These are phyloP conservation scores for Populus davidiana DNA, from an alignment of 345 rosid species.

Conservation along the genomic window DNA sequence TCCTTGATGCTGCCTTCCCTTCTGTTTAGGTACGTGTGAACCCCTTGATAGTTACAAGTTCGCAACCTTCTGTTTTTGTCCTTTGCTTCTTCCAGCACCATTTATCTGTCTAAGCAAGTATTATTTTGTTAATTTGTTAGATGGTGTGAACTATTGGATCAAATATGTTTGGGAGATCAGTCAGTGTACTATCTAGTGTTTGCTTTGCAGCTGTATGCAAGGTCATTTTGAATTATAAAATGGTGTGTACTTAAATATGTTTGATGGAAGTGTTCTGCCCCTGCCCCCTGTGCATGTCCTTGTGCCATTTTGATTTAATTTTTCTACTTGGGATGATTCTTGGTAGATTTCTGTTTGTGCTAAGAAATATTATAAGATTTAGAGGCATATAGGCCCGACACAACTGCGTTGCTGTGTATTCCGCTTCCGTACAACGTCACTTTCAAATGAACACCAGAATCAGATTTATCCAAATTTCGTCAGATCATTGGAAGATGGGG, in stretches of 20 bases:
- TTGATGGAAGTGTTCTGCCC: neutral
- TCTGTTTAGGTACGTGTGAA: neutral
- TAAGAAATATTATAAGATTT: neutral
- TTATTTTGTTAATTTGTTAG: neutral
- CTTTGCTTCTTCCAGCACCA: neutral
- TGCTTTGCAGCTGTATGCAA: neutral
- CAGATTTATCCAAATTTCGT: neutral
- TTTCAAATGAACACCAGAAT: neutral
- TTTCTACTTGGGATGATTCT: neutral
- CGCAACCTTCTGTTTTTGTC: neutral
- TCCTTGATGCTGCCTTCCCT: slow-evolving; percentile 2
- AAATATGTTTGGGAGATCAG: neutral
- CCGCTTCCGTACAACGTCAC: neutral
- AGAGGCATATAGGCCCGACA: neutral
- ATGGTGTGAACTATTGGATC: neutral
- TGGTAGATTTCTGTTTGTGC: neutral
- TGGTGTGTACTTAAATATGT: neutral
- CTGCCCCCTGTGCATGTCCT: neutral
- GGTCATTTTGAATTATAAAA: neutral
- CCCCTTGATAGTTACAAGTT: neutral
- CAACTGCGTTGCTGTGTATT: neutral
- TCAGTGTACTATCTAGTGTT: neutral
- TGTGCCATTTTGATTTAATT: neutral
- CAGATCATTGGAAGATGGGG: neutral
- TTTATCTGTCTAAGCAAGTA: neutral